Evolutionary conservation across 2,329 filamentous ascomycete genomes (phyloP).

Genomic region (Paraphoma chrysanthemicola): DNA sequence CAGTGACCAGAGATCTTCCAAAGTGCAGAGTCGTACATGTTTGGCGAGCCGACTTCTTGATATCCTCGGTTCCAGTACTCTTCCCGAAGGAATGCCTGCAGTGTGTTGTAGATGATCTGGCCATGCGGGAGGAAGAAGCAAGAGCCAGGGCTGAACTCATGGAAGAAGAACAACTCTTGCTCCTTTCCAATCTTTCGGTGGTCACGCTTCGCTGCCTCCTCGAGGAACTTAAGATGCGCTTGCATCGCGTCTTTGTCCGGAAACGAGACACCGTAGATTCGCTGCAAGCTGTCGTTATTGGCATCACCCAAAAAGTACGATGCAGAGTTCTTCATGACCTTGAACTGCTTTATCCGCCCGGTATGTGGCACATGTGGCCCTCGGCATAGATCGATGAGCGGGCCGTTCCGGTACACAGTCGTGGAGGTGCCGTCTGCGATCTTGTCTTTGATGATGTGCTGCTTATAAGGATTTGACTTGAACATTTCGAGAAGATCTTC

Average conservation of each 20-base stretch:
- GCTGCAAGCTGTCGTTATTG: constrained; percentile 91
- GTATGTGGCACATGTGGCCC: constrained; percentile 95
- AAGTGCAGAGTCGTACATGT: constrained; percentile 91
- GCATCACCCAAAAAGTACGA: constrained; percentile 96
- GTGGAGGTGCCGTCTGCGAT: constrained; percentile 87
- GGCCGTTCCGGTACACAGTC: constrained; percentile 93
- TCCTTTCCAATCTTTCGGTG: constrained; percentile 93
- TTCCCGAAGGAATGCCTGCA: constrained; percentile 79
- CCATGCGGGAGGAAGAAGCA: constrained; percentile 93
- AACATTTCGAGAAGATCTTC: constrained; percentile 95
- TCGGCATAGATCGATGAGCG: constrained; percentile 92
- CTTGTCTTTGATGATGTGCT: constrained; percentile 95
- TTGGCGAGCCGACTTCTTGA: constrained; percentile 92
- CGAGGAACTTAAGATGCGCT: constrained; percentile 92
- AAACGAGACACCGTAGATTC: constrained; percentile 96
- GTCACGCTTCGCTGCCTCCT: constrained; percentile 97
- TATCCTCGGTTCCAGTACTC: constrained; percentile 96
- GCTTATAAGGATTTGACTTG: constrained; percentile 97
- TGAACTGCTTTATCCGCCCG: constrained; percentile 91
- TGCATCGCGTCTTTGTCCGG: constrained; percentile 95
- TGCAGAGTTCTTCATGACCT: constrained; percentile 85
- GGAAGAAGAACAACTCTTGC: constrained; percentile 97
- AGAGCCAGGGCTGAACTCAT: constrained; percentile 90
- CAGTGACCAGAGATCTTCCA: constrained; percentile 98
- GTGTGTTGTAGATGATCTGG: constrained; percentile 88